Evolutionary conservation across 2,329 filamentous ascomycete genomes (phyloP).

Genomic region (Xylaria sp.): DNA sequence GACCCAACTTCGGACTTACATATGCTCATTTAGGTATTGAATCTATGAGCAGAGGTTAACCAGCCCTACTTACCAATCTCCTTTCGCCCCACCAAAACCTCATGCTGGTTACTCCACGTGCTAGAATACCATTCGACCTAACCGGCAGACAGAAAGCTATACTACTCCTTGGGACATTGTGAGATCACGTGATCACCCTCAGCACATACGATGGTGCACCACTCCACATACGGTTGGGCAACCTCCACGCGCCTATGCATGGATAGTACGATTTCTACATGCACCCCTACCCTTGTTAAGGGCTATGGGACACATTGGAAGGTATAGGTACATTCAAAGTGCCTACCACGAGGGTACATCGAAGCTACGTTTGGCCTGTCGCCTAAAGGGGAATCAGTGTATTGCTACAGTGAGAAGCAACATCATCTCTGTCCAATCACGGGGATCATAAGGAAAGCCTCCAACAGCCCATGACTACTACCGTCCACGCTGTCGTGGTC

Average conservation of each 20-base stretch:
- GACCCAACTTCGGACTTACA: constrained; percentile 13
- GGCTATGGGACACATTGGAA: constrained; percentile 24
- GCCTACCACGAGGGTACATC: constrained; percentile 45
- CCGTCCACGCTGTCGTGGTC: constrained; percentile 40
- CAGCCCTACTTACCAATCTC: constrained; percentile 15
- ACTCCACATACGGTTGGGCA: constrained; percentile 40
- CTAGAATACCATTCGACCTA: constrained; percentile 26
- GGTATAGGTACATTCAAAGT: constrained; percentile 39
- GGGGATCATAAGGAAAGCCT: constrained; percentile 40
- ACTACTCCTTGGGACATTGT: constrained; percentile 39
- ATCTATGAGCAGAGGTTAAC: constrained; percentile 4
- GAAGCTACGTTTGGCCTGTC: constrained; percentile 38
- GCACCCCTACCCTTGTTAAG: constrained; percentile 32
- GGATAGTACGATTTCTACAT: constrained; percentile 38
- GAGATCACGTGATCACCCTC: constrained; percentile 50
- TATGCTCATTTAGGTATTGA: constrained; percentile 14
- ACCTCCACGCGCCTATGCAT: constrained; percentile 38
- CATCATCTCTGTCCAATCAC: constrained; percentile 42
- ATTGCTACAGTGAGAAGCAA: constrained; percentile 46
- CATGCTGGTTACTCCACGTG: constrained; percentile 19
- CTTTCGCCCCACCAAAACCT: constrained; percentile 8
- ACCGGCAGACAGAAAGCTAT: constrained; percentile 17
- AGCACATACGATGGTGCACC: constrained; percentile 40
- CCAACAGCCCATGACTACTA: constrained; percentile 36
- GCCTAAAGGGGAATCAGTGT: constrained; percentile 44